A percentile compares a stretch with the other conserved stretches of the same genome.
Conservation (phyloP, 345 rosid species). For the Hibiscus tridactylites region DNA sequence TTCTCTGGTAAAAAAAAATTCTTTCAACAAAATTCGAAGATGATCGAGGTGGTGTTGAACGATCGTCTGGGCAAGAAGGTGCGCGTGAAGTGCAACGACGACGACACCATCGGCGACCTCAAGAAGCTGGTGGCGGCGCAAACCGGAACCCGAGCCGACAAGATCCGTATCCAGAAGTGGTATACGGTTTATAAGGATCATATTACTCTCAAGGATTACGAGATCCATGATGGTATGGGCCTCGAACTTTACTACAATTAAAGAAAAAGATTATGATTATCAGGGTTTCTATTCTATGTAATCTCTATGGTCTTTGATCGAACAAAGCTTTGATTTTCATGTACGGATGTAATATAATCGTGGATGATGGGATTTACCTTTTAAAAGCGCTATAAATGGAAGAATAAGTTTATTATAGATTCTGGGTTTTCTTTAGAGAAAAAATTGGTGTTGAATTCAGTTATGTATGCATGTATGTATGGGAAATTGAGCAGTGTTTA, state of each 20-base stretch:
- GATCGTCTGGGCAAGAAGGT: conserved; percentile 72
- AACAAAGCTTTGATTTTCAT: background rate
- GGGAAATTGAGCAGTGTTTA: too few species aligned
- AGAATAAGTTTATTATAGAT: background rate
- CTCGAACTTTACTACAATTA: conserved; percentile 69
- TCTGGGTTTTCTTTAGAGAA: background rate
- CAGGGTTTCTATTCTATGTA: background rate
- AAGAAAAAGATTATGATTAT: background rate
- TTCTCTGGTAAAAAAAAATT: background rate
- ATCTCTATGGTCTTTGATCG: background rate
- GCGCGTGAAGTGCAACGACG: conserved; percentile 73
- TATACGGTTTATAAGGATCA: conserved; percentile 46
- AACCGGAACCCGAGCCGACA: conserved; percentile 32
- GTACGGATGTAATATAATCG: background rate
- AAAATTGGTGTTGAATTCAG: background rate
- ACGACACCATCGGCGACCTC: conserved; percentile 71
- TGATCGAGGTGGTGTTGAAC: conserved; percentile 77
- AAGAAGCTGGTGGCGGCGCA: conserved; percentile 83
- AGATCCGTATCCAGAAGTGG: conserved; percentile 31
- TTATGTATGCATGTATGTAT: background rate
- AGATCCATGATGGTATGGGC: conserved; percentile 80
- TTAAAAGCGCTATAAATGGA: background rate
- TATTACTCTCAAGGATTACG: conserved; percentile 70
- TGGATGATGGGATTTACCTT: background rate
- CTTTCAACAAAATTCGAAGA: conserved; percentile 14